Conservation (phyloP, 768 basidiomycete species). For the Termitomyces sp. region DNA sequence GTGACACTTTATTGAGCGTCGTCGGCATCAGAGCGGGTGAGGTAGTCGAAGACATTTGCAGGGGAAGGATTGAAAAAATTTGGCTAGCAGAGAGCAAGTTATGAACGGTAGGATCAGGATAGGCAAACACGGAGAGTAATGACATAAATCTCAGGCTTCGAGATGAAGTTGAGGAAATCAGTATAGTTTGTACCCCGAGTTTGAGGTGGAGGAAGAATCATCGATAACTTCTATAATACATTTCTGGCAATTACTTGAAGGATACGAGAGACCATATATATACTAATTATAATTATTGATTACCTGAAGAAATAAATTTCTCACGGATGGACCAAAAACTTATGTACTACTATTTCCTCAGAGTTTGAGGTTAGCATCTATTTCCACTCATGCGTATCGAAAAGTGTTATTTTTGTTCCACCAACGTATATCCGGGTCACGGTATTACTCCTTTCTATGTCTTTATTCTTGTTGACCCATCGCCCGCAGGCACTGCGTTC, state of each 20-base stretch:
- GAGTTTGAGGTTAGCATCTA: too few species aligned
- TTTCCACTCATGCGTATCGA: constrained; percentile 75
- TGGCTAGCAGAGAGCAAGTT: constrained; percentile 7
- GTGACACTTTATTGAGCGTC: constrained; percentile 43
- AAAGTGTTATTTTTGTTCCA: constrained; percentile 98
- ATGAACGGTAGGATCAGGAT: not conserved
- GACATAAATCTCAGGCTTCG: too few species aligned
- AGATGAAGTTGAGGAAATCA: too few species aligned
- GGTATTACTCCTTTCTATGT: constrained; percentile 39
- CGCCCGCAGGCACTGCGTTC: constrained; percentile 72
- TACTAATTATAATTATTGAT: too few species aligned
- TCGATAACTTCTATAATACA: too few species aligned
- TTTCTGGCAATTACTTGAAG: too few species aligned
- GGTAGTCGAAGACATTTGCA: constrained; percentile 31
- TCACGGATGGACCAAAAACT: constrained; percentile 9
- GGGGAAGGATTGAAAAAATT: not conserved
- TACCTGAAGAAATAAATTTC: not conserved
- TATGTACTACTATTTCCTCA: too few species aligned
- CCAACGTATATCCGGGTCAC: constrained; percentile 94
- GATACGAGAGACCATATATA: too few species aligned
- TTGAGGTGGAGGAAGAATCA: too few species aligned
- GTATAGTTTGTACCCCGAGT: too few species aligned
- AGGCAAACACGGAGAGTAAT: too few species aligned
- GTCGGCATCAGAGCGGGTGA: constrained; percentile 38
- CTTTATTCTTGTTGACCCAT: not conserved